Evolutionary conservation across 768 basidiomycete species (phyloP).

Genomic region (Mycena galopus): DNA sequence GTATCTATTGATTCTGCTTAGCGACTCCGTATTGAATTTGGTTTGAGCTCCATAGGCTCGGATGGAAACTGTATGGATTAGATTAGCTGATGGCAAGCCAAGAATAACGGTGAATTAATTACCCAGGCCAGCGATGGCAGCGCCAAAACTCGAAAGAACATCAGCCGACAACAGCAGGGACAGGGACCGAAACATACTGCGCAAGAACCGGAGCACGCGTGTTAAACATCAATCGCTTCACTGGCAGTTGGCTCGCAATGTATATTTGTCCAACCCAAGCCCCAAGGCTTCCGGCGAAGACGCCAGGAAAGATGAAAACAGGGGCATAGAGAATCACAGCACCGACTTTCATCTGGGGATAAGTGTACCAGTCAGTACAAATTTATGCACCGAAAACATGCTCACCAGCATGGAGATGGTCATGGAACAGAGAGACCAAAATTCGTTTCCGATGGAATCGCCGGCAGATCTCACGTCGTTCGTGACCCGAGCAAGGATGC

Average conservation of each 20-base stretch:
- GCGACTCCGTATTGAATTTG: slow-evolving; percentile 50
- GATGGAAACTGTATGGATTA: slow-evolving; percentile 48
- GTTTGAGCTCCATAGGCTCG: slow-evolving; percentile 63
- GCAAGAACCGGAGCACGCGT: slow-evolving; percentile 41
- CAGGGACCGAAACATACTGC: slow-evolving; percentile 47
- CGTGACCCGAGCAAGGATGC: slow-evolving; percentile 63
- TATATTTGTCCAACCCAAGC: slow-evolving; percentile 41
- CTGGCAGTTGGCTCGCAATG: slow-evolving; percentile 42
- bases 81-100: neutral
- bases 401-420: slow-evolving; percentile 49
- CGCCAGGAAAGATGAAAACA: slow-evolving; percentile 47
- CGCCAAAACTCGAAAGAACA: slow-evolving; percentile 47
- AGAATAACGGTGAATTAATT: neutral
- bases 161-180: slow-evolving; percentile 30
- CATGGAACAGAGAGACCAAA: slow-evolving; percentile 39
- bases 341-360: slow-evolving; percentile 42
- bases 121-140: slow-evolving; percentile 58
- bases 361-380: neutral
- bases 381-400: slow-evolving; percentile 28
- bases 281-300: slow-evolving; percentile 38
- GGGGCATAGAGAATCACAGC: slow-evolving; percentile 47
- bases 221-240: slow-evolving; percentile 42
- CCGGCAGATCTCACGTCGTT: slow-evolving; percentile 54
- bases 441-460: slow-evolving; percentile 49
- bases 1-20: slow-evolving; percentile 57